Percentiles rank a stretch among this genome's conserved stretches.
Conservation (phyloP, 768 basidiomycete genomes). For the Tylopilus subfusipes region DNA sequence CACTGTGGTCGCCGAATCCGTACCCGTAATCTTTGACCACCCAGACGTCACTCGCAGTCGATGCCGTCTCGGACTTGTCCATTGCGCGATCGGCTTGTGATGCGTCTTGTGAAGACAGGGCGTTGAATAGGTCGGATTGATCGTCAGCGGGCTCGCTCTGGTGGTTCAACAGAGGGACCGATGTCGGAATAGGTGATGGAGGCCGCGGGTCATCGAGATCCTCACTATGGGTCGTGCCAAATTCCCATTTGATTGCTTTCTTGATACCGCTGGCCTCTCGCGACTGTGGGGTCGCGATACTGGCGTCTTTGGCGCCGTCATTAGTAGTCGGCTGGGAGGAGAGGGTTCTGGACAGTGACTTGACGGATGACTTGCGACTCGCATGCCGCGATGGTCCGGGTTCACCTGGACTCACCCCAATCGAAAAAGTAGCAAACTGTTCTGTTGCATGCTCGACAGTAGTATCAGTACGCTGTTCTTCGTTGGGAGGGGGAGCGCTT, state of each 20-base stretch:
- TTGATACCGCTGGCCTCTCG: constrained; percentile 12
- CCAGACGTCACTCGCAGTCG: constrained; percentile 38
- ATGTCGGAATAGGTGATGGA: background rate
- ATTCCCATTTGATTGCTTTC: constrained; percentile 47
- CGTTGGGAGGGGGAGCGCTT: background rate
- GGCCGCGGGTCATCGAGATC: constrained; percentile 5
- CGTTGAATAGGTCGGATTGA: background rate
- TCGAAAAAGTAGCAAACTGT: constrained; percentile 39
- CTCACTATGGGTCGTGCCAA: constrained; percentile 43
- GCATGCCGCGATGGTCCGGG: constrained; percentile 24
- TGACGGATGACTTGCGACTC: constrained; percentile 26
- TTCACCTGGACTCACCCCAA: constrained; percentile 43
- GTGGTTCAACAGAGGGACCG: background rate
- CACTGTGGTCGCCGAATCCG: constrained; percentile 53
- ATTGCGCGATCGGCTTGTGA: constrained; percentile 1
- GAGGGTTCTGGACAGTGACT: constrained; percentile 13
- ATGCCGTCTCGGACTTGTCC: constrained; percentile 13
- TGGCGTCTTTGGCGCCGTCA: background rate
- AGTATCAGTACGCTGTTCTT: constrained; percentile 11
- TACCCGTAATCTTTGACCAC: constrained; percentile 62
- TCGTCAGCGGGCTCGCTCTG: background rate
- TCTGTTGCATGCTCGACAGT: constrained; percentile 22
- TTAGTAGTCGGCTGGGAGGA: background rate
- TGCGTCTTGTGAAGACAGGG: background rate
- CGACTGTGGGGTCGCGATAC: background rate